phyloP scores from a whole-genome alignment of 1,139 yeast genomes.

The Torulaspora globosa region DNA sequence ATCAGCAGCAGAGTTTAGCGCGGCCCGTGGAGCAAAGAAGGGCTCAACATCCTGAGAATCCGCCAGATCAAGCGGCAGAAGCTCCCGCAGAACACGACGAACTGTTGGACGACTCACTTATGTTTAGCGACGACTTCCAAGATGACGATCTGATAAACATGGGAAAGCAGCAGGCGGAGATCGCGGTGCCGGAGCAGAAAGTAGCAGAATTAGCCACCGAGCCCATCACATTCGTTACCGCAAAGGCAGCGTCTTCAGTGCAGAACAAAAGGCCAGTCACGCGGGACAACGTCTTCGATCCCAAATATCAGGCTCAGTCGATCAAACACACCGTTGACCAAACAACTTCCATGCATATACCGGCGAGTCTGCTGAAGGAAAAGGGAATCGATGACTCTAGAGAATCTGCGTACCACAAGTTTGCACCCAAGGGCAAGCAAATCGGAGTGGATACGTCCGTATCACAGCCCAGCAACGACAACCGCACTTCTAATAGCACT shows the following conservation, averaged over 20 bases:
- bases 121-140: constrained; percentile 58
- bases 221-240: constrained; percentile 34
- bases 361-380: constrained; percentile 27
- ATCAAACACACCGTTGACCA: constrained; percentile 36
- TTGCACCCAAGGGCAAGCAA: constrained; percentile 36
- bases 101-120: constrained; percentile 60
- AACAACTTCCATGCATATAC: constrained; percentile 33
- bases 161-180: constrained; percentile 13
- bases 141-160: constrained; percentile 34
- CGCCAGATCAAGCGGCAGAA: background rate
- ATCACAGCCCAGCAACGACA: constrained; percentile 1
- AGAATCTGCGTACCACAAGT: constrained; percentile 29
- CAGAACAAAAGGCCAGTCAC: constrained; percentile 28
- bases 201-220: constrained; percentile 6
- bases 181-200: constrained; percentile 5
- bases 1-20: constrained; percentile 13
- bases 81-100: constrained; percentile 31
- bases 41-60: constrained; percentile 8
- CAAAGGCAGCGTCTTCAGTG: constrained; percentile 32
- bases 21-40: constrained; percentile 9
- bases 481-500: background rate
- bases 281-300: constrained; percentile 31
- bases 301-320: constrained; percentile 36
- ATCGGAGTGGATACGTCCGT: constrained; percentile 9
- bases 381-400: constrained; percentile 26